Evolutionary conservation across 768 basidiomycete genomes (phyloP).

Genomic region (Rhizopogon rudus): DNA sequence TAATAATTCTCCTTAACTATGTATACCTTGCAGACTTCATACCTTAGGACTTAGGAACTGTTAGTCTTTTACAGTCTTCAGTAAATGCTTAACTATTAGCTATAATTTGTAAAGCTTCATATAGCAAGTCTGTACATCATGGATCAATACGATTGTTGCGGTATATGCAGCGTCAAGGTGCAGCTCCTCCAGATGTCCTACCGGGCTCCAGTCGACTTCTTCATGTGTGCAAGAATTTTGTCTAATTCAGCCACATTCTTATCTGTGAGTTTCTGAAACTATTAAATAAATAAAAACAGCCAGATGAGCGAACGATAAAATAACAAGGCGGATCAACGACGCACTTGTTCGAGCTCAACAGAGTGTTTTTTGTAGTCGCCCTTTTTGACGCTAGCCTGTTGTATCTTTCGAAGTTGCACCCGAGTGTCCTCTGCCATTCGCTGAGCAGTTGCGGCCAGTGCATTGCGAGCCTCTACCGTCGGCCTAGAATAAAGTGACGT

Average conservation of each 20-base stretch:
- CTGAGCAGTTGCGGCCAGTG: slow-evolving; percentile 48
- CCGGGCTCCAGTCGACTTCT: slow-evolving; percentile 43
- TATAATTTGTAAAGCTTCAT: too few relatives aligned
- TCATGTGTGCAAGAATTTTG: slow-evolving; percentile 55
- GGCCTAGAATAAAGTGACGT: slow-evolving; percentile 40
- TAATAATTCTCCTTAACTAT: not conserved
- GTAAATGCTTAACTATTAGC: not conserved
- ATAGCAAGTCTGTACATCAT: too few relatives aligned
- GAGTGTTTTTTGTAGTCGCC: slow-evolving; percentile 68
- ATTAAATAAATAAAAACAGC: slow-evolving; percentile 1
- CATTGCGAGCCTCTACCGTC: slow-evolving; percentile 66
- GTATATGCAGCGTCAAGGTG: not conserved
- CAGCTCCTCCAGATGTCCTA: slow-evolving; percentile 4
- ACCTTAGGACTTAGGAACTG: not conserved
- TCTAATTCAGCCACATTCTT: slow-evolving; percentile 62
- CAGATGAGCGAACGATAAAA: not conserved
- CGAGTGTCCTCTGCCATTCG: slow-evolving; percentile 69
- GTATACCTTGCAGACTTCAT: not conserved
- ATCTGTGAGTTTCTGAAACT: slow-evolving; percentile 78
- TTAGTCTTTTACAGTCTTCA: not conserved
- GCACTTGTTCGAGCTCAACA: slow-evolving; percentile 64
- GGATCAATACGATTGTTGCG: not conserved
- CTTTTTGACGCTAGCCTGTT: slow-evolving; percentile 60
- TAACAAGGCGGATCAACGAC: slow-evolving; percentile 12
- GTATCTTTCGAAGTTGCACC: slow-evolving; percentile 69